Evolutionary conservation across 768 basidiomycete species (phyloP).

Genomic region (Auriscalpium microsporum): DNA sequence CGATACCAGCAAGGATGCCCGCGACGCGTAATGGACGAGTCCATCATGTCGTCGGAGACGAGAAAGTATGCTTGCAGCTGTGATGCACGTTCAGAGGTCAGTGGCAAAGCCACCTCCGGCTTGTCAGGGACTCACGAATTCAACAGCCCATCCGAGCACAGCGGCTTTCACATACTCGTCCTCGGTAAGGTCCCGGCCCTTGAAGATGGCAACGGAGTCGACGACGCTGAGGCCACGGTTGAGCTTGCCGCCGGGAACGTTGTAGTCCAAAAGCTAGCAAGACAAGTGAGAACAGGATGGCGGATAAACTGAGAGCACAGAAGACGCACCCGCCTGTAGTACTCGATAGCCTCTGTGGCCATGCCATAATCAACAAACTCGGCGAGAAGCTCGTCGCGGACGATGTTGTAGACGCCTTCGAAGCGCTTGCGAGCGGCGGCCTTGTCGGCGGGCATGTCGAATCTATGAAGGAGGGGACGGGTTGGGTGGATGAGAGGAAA

Average conservation of each 20-base stretch:
- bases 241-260: conserved; percentile 90
- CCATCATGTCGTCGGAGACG: conserved; percentile 96
- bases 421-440: neutral
- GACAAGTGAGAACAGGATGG: neutral
- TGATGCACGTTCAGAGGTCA: neutral
- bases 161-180: conserved; percentile 87
- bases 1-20: conserved; percentile 94
- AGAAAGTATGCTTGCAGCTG: conserved; percentile 97
- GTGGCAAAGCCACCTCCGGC: neutral
- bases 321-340: neutral
- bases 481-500: too few species aligned
- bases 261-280: conserved; percentile 74
- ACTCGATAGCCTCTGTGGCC: neutral
- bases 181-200: conserved; percentile 57
- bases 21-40: conserved; percentile 81
- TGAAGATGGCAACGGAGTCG: conserved; percentile 84
- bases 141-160: conserved; percentile 90
- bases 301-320: neutral
- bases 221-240: conserved; percentile 93
- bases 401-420: too few species aligned
- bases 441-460: too few species aligned
- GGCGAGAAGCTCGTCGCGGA: neutral
- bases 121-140: conserved; percentile 55
- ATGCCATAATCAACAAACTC: neutral
- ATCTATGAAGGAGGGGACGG: too few species aligned